Conservation (phyloP, 306 rosid species). For the Acacia acuminata region DNA sequence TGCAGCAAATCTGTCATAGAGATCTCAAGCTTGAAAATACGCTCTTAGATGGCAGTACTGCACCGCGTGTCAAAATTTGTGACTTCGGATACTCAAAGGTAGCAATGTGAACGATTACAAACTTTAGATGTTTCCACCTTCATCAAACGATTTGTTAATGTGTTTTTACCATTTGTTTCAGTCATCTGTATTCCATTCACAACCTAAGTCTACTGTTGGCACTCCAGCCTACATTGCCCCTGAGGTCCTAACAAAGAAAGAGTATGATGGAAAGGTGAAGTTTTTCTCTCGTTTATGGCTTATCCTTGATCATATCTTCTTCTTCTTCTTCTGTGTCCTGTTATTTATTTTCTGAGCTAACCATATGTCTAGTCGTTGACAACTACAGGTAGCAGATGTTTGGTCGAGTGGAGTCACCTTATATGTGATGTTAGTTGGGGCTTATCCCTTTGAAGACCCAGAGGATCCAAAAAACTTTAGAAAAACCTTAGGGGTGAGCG, state of each 20-base stretch:
- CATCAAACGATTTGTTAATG: constrained; percentile 29
- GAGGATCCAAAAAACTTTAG: constrained; percentile 72
- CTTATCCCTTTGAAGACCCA: constrained; percentile 87
- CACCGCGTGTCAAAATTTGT: constrained; percentile 77
- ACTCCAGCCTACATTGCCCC: constrained; percentile 96
- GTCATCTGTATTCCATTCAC: constrained; percentile 82
- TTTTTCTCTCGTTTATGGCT: constrained; percentile 26
- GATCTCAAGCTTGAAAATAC: constrained; percentile 92
- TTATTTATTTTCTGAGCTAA: constrained; percentile 2
- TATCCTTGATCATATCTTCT: background rate
- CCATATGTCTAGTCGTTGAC: constrained; percentile 7
- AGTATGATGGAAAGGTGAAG: constrained; percentile 80
- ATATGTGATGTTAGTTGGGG: constrained; percentile 84
- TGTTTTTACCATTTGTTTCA: constrained; percentile 35
- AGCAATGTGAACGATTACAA: constrained; percentile 9
- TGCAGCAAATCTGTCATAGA: constrained; percentile 88
- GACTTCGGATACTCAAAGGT: constrained; percentile 96
- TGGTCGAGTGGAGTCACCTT: constrained; percentile 97
- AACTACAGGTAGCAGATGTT: constrained; percentile 80
- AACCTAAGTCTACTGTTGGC: constrained; percentile 87
- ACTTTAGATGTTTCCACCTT: background rate
- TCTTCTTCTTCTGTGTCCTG: background rate
- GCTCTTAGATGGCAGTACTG: constrained; percentile 76
- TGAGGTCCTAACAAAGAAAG: constrained; percentile 71
- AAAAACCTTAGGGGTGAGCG: constrained; percentile 66